Conservation (phyloP, 2,329 filamentous ascomycete genomes). For the Aulographum hederae region DNA sequence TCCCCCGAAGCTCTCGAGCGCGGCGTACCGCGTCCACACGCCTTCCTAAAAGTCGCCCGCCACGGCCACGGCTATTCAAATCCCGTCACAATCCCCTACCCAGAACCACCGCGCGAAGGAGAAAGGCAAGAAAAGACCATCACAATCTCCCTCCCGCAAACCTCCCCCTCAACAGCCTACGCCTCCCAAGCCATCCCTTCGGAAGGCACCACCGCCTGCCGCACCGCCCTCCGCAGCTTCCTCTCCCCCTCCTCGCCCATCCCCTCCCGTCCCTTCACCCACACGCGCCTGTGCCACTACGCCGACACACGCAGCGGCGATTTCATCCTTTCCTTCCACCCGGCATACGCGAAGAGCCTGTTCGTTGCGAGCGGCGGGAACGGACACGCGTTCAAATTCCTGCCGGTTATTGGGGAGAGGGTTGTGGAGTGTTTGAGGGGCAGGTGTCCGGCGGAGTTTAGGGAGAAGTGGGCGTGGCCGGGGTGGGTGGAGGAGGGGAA, state of each 20-base stretch:
- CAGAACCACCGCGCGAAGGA: constrained; percentile 19
- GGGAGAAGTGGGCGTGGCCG: constrained; percentile 42
- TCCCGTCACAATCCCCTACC: constrained; percentile 25
- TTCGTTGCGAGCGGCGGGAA: constrained; percentile 43
- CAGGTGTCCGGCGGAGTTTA: constrained; percentile 27
- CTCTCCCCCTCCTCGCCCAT: constrained; percentile 9
- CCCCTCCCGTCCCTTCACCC: constrained; percentile 23
- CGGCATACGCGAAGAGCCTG: constrained; percentile 26
- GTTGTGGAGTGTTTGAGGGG: constrained; percentile 34
- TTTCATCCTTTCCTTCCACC: constrained; percentile 35
- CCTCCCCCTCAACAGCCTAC: constrained; percentile 29
- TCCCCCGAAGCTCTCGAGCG: constrained; percentile 5
- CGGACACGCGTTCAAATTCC: constrained; percentile 44
- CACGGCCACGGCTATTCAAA: constrained; percentile 32
- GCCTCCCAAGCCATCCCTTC: constrained; percentile 12
- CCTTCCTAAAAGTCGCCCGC: constrained; percentile 27
- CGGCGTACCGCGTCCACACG: constrained; percentile 2
- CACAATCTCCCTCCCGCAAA: constrained; percentile 29
- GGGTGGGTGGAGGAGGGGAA: constrained; percentile 14
- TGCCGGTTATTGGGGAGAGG: constrained; percentile 37
- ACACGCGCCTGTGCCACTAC: constrained; percentile 35
- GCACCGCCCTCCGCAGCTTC: constrained; percentile 14
- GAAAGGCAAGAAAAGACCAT: constrained; percentile 9
- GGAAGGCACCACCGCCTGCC: constrained; percentile 10
- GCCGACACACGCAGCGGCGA: constrained; percentile 37